Percentiles rank a stretch among this genome's conserved stretches.
These are phyloP conservation scores for Xylaria sp. DNA, from an alignment of 2,329 filamentous ascomycete species.

Conservation along the genomic window DNA sequence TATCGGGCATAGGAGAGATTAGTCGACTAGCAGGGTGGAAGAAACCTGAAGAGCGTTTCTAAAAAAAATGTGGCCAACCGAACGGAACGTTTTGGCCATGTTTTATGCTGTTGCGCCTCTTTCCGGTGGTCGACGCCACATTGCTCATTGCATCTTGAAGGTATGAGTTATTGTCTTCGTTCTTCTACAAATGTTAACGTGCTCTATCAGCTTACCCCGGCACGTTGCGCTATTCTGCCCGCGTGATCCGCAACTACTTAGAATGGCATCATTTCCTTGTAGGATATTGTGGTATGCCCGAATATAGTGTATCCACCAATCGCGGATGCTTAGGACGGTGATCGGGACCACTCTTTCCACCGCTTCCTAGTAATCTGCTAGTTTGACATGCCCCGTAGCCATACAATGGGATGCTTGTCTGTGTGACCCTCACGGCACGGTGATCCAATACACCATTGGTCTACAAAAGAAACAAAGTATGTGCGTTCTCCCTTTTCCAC, in stretches of 20 bases:
- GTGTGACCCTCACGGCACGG: neutral
- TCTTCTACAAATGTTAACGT: constrained; percentile 2
- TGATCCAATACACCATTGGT: neutral
- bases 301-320: neutral
- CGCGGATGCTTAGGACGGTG: neutral
- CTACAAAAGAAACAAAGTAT: constrained; percentile 11
- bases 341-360: neutral
- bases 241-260: neutral
- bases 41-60: constrained; percentile 53
- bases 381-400: neutral
- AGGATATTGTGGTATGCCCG: neutral
- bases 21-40: constrained; percentile 54
- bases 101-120: constrained; percentile 23
- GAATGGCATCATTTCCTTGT: neutral
- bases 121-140: neutral
- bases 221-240: constrained; percentile 1
- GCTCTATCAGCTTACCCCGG: neutral
- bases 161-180: constrained; percentile 13
- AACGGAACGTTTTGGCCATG: constrained; percentile 14
- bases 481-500: constrained; percentile 14
- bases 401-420: neutral
- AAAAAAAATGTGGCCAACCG: constrained; percentile 33
- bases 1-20: constrained; percentile 62
- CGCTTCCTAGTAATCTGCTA: neutral
- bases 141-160: constrained; percentile 8